These are phyloP conservation scores for Arabidopsis suecica DNA, from an alignment of 345 rosid genomes.

Conservation along the genomic window DNA sequence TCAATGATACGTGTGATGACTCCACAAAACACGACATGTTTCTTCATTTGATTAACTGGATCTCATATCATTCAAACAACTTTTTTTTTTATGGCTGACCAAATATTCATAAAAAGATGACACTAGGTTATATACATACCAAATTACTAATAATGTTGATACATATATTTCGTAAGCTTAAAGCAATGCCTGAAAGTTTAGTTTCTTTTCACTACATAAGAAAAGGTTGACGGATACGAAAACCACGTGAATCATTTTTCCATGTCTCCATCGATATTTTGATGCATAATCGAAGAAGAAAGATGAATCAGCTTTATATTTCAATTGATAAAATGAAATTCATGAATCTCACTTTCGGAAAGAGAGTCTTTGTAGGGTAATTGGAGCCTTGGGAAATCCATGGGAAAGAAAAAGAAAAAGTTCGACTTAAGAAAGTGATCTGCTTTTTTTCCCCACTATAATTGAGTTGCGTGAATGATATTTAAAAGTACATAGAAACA, in stretches of 20 bases:
- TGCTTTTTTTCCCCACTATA: constrained; percentile 28
- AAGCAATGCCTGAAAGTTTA: constrained; percentile 5
- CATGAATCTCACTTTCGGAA: constrained; percentile 22
- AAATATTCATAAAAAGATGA: not conserved
- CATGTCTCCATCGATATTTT: constrained; percentile 2
- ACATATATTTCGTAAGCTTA: not conserved
- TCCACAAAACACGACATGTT: constrained; percentile 4
- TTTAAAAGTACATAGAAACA: constrained; percentile 6
- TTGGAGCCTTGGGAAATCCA: constrained; percentile 36
- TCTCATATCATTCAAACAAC: not conserved
- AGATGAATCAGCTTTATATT: constrained; percentile 1
- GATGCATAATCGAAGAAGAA: constrained; percentile 22
- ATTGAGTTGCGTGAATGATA: constrained; percentile 29
- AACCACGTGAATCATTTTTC: constrained; percentile 14
- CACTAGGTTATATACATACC: not conserved
- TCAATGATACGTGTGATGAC: not conserved
- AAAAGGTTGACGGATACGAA: constrained; percentile 17
- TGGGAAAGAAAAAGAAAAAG: constrained; percentile 16
- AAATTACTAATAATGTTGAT: not conserved
- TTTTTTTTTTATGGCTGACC: not conserved
- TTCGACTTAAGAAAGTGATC: not conserved
- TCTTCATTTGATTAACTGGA: not conserved
- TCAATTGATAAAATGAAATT: not conserved
- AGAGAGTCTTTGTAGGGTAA: constrained; percentile 34
- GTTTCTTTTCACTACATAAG: constrained; percentile 16